Percentiles rank a stretch among this genome's conserved stretches.
Conservation (phyloP, 768 basidiomycete genomes). For the Hydnomerulius pinastri region DNA sequence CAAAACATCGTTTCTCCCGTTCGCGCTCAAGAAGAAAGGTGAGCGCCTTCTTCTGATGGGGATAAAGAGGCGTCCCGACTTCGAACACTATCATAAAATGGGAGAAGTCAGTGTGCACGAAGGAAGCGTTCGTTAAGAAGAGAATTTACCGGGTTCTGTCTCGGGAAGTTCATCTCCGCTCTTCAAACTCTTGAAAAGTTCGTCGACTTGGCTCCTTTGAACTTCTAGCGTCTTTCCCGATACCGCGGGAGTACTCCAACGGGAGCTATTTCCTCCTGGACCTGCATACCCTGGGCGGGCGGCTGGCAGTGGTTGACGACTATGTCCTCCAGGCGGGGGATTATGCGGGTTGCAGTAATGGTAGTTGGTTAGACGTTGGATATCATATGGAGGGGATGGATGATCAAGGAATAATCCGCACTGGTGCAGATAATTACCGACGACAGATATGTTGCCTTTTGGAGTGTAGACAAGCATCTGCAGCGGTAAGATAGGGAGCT, state of each 20-base stretch:
- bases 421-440: slow-evolving; percentile 74
- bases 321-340: slow-evolving; percentile 73
- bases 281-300: slow-evolving; percentile 44
- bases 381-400: slow-evolving; percentile 69
- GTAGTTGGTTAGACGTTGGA: slow-evolving; percentile 56
- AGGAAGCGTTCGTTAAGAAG: slow-evolving; percentile 15
- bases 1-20: slow-evolving; percentile 56
- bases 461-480: slow-evolving; percentile 91
- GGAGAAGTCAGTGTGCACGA: slow-evolving; percentile 15
- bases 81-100: slow-evolving; percentile 49
- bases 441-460: slow-evolving; percentile 86
- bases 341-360: slow-evolving; percentile 91
- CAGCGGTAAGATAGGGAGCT: slow-evolving; percentile 83
- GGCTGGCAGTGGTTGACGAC: slow-evolving; percentile 40
- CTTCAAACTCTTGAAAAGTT: slow-evolving; percentile 86
- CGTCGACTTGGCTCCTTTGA: slow-evolving; percentile 91
- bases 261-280: slow-evolving; percentile 38
- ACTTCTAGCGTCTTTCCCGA: slow-evolving; percentile 84
- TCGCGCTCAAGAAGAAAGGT: slow-evolving; percentile 93
- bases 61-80: slow-evolving; percentile 87
- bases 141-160: slow-evolving; percentile 76
- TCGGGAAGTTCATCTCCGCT: slow-evolving; percentile 86
- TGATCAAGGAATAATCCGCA: slow-evolving; percentile 76
- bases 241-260: slow-evolving; percentile 60
- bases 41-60: slow-evolving; percentile 97